These are phyloP conservation scores for Lactifluus piperatus DNA, from an alignment of 768 basidiomycete genomes.

Conservation along the genomic window DNA sequence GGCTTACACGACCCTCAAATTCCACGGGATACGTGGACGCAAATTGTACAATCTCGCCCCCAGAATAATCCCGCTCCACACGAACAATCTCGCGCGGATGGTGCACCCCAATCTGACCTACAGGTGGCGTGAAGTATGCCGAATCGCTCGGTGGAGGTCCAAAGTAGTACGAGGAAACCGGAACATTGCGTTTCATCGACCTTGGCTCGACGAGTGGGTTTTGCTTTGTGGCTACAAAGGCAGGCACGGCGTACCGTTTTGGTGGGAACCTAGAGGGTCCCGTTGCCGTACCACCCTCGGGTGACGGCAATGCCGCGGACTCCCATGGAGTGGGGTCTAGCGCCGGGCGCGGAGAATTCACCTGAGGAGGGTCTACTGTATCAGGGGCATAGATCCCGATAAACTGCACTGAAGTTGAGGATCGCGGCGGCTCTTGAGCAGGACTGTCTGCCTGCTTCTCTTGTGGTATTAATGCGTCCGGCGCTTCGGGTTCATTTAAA, in stretches of 20 bases:
- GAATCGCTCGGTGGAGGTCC: constrained; percentile 70
- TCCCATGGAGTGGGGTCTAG: constrained; percentile 65
- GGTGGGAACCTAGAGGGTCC: constrained; percentile 1
- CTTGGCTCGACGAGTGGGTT: neutral
- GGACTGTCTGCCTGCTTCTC: neutral
- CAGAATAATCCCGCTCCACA: constrained; percentile 85
- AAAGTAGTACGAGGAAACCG: constrained; percentile 78
- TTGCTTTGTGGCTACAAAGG: too few relatives aligned
- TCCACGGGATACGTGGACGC: constrained; percentile 84
- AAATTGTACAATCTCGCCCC: constrained; percentile 89
- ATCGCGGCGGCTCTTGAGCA: neutral
- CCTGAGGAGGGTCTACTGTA: constrained; percentile 28
- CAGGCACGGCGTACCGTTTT: constrained; percentile 13
- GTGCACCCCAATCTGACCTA: constrained; percentile 82
- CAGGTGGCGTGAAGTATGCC: constrained; percentile 71
- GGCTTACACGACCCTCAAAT: constrained; percentile 81
- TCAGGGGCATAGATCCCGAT: constrained; percentile 17
- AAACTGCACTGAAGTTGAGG: constrained; percentile 7
- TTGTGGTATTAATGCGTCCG: neutral
- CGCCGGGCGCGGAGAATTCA: constrained; percentile 41
- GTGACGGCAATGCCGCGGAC: constrained; percentile 39
- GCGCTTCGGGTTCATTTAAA: neutral
- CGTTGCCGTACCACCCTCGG: constrained; percentile 4
- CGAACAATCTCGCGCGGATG: constrained; percentile 89
- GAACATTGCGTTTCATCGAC: constrained; percentile 40